These are phyloP conservation scores for Castanea mollissima DNA, from an alignment of 306 rosid species.

Conservation along the genomic window DNA sequence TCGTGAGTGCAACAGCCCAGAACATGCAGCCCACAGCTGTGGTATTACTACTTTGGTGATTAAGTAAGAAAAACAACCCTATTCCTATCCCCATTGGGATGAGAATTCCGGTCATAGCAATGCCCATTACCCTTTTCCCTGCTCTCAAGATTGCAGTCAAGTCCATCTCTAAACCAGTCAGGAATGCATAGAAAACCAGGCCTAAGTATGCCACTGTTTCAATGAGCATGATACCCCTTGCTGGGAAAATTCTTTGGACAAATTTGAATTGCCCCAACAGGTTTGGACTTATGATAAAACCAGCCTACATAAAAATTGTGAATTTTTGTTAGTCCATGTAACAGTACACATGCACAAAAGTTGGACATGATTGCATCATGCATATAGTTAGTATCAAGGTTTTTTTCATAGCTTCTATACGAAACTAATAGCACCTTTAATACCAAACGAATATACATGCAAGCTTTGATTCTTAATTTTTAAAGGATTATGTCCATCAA, in stretches of 20 bases:
- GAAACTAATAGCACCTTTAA: too few species aligned
- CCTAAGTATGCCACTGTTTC: slow-evolving; percentile 30
- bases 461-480: too few species aligned
- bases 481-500: too few species aligned
- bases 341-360: not conserved
- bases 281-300: slow-evolving; percentile 19
- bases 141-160: slow-evolving; percentile 19
- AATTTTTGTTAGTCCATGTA: not conserved
- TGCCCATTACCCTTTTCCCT: slow-evolving; percentile 20
- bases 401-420: too few species aligned
- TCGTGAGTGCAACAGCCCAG: slow-evolving; percentile 28
- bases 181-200: slow-evolving; percentile 31
- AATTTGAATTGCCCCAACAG: not conserved
- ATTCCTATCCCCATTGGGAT: slow-evolving; percentile 24
- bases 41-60: not conserved
- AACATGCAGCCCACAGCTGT: slow-evolving; percentile 2
- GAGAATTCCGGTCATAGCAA: slow-evolving; percentile 25
- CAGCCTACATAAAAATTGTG: slow-evolving; percentile 23
- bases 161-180: slow-evolving; percentile 40
- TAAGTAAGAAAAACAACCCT: not conserved
- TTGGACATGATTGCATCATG: too few species aligned
- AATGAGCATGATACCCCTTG: not conserved
- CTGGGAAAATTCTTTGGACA: not conserved
- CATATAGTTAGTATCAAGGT: too few species aligned
- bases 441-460: too few species aligned